Conservation (phyloP, 768 basidiomycete species). For the Mycena belliarum region DNA sequence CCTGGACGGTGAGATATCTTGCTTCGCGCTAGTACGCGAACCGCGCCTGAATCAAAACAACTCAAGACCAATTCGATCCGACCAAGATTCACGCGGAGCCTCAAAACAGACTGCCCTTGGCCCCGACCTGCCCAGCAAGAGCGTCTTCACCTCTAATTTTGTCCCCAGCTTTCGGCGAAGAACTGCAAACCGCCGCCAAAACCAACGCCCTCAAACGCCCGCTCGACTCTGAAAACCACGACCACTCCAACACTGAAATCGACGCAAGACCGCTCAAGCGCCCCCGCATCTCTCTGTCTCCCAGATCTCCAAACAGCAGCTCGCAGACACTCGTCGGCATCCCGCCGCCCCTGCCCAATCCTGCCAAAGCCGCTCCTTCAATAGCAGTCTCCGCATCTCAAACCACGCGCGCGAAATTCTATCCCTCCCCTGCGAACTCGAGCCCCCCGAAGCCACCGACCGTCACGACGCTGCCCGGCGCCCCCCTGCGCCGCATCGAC, state of each 20-base stretch:
- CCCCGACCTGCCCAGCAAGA: background rate
- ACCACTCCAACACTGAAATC: constrained; percentile 11
- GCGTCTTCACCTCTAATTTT: background rate
- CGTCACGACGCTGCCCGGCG: too few relatives aligned
- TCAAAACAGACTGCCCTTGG: background rate
- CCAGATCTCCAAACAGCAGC: background rate
- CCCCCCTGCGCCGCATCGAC: too few relatives aligned
- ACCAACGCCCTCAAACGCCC: constrained; percentile 15
- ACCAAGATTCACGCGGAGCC: constrained; percentile 1
- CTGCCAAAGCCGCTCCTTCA: too few relatives aligned
- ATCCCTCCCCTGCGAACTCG: constrained; percentile 10
- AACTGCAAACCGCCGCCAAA: background rate
- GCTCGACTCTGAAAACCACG: constrained; percentile 5
- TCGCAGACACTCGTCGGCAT: background rate
- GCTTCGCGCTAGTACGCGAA: background rate
- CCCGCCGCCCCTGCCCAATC: background rate
- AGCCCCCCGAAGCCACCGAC: constrained; percentile 3
- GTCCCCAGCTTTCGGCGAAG: background rate
- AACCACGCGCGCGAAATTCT: constrained; percentile 5
- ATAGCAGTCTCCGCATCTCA: background rate
- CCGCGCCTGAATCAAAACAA: background rate
- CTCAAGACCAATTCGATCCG: constrained; percentile 16
- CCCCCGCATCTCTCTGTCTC: constrained; percentile 8
- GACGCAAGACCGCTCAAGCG: constrained; percentile 15
- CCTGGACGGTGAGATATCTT: constrained; percentile 12